These are phyloP conservation scores for Carex arenaria DNA, from an alignment of 202 grass and related monocot genomes.

Conservation along the genomic window DNA sequence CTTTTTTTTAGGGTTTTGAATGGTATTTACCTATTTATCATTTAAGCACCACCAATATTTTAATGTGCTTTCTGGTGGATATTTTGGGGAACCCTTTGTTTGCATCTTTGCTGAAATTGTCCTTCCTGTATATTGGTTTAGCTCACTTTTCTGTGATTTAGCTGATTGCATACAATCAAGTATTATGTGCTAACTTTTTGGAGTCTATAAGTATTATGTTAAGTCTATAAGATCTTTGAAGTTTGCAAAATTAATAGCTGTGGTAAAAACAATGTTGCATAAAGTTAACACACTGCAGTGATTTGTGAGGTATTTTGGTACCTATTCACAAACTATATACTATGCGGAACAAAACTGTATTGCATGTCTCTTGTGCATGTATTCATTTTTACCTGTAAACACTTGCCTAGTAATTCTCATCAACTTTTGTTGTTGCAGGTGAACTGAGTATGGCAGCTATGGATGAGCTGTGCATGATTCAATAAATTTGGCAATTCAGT, in stretches of 20 bases:
- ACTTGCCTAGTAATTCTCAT: background rate
- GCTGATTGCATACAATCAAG: background rate
- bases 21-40: background rate
- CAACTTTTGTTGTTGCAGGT: background rate
- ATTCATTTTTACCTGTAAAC: background rate
- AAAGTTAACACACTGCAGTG: background rate
- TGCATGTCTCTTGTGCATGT: background rate
- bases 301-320: background rate
- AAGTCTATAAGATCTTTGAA: background rate
- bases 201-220: no score
- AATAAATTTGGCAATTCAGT: constrained; percentile 13
- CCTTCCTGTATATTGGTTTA: background rate
- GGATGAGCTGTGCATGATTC: background rate
- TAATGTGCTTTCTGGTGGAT: no score
- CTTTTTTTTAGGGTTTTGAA: background rate
- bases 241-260: background rate
- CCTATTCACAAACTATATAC: background rate
- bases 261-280: background rate
- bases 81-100: background rate
- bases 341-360: background rate
- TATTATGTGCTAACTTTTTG: background rate
- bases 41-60: background rate
- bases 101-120: background rate
- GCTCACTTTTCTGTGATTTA: background rate
- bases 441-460: background rate